phyloP scores from a whole-genome alignment of 176 grass and related monocot genomes.

The Triticum dicoccoides region DNA sequence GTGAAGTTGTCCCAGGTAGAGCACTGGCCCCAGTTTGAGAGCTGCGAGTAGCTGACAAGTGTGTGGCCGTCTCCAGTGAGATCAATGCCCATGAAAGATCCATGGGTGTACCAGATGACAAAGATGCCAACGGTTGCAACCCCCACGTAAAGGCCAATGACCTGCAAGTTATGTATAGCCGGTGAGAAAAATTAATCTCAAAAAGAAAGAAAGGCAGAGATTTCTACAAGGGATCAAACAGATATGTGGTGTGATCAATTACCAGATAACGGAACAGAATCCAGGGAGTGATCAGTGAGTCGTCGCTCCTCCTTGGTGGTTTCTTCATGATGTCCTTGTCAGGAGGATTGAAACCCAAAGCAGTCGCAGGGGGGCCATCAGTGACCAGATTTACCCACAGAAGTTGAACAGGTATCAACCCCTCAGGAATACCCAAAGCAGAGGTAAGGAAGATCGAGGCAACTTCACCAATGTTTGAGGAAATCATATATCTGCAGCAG shows the following conservation, averaged over 20 bases:
- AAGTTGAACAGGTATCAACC: conserved; percentile 97
- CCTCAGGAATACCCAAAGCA: conserved; percentile 94
- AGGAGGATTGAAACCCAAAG: conserved; percentile 94
- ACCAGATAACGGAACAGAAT: conserved; percentile 97
- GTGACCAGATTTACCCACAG: conserved; percentile 98
- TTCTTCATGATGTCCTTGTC: conserved; percentile 99
- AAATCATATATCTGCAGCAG: conserved; percentile 89
- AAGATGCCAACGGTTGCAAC: conserved; percentile 89
- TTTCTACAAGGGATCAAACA: background rate
- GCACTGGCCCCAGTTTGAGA: conserved; percentile 93
- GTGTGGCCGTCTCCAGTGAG: conserved; percentile 84
- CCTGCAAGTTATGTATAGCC: conserved; percentile 12
- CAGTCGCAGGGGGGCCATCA: conserved; percentile 89
- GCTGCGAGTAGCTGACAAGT: conserved; percentile 87
- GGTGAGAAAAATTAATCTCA: conserved; percentile 1
- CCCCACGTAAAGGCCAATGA: conserved; percentile 83
- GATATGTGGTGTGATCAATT: background rate
- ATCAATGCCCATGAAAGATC: conserved; percentile 95
- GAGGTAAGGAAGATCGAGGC: conserved; percentile 94
- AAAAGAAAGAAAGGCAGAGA: background rate
- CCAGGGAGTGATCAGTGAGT: conserved; percentile 92
- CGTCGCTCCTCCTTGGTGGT: conserved; percentile 76
- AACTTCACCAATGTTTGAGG: conserved; percentile 98
- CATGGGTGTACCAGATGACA: conserved; percentile 94
- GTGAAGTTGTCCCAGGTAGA: conserved; percentile 75